Percentiles rank a stretch among this genome's conserved stretches.
phyloP scores from a whole-genome alignment of 495 filamentous ascomycete species.

The Wilcoxina mikolae region DNA sequence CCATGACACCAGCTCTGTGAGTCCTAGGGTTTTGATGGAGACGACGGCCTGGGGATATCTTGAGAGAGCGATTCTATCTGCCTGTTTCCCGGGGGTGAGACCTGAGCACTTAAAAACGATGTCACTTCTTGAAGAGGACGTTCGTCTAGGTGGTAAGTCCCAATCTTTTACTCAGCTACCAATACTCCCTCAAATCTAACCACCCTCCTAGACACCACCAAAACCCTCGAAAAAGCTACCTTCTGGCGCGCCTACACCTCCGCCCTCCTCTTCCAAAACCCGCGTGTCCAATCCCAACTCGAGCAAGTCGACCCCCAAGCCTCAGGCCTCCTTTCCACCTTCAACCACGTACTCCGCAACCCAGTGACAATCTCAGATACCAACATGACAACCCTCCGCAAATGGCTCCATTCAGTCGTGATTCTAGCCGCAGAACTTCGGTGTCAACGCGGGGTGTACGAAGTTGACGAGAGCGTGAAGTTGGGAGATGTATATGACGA shows the following conservation, averaged over 20 bases:
- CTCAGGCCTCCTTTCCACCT: background rate
- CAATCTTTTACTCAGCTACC: background rate
- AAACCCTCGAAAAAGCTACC: background rate
- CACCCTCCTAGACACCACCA: background rate
- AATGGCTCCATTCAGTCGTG: background rate
- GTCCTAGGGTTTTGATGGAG: background rate
- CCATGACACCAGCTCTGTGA: background rate
- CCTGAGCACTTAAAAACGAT: background rate
- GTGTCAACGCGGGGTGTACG: constrained; percentile 1
- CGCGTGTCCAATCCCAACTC: background rate
- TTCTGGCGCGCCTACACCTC: constrained; percentile 4
- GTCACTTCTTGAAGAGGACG: background rate
- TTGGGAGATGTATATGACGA: background rate
- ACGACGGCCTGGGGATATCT: background rate
- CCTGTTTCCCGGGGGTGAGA: background rate
- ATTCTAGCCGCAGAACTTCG: background rate
- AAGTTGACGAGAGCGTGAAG: background rate
- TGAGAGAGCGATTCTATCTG: background rate
- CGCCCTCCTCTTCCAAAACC: background rate
- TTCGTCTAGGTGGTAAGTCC: background rate
- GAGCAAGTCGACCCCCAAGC: no score
- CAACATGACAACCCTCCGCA: no score
- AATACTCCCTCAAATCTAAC: background rate
- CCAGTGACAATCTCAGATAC: background rate
- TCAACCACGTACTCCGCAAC: background rate